Percentiles rank a stretch among this genome's conserved stretches.
These are phyloP conservation scores for Pyracantha coccinea DNA, from an alignment of 331 rosid genomes.

Conservation along the genomic window DNA sequence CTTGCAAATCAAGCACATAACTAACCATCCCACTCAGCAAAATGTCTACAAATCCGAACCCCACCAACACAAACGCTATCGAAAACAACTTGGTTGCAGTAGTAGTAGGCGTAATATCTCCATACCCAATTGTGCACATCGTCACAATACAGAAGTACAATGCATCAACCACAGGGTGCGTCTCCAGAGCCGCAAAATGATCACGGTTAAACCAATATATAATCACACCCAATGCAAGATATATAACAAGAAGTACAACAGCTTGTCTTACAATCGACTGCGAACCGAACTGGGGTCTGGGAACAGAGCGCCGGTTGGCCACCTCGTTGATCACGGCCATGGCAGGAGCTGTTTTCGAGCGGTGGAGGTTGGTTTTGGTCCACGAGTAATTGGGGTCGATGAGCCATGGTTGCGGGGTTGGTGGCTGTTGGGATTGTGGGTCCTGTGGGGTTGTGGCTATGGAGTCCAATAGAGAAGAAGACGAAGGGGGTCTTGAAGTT, in stretches of 20 bases:
- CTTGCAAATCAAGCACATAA: constrained; percentile 90
- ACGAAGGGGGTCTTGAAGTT: constrained; percentile 14
- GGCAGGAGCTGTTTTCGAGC: constrained; percentile 94
- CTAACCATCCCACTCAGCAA: constrained; percentile 88
- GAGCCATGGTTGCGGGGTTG: constrained; percentile 32
- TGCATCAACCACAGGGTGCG: constrained; percentile 86
- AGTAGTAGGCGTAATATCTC: constrained; percentile 80
- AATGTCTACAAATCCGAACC: constrained; percentile 87
- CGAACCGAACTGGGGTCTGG: constrained; percentile 47
- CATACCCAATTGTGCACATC: constrained; percentile 42
- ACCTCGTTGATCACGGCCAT: constrained; percentile 63
- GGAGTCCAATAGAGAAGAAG: background rate
- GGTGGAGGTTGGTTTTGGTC: constrained; percentile 55
- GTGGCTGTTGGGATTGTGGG: constrained; percentile 15
- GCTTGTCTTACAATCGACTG: constrained; percentile 61
- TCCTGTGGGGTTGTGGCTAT: constrained; percentile 15
- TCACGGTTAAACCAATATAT: constrained; percentile 69
- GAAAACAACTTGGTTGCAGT: constrained; percentile 74
- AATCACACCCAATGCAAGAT: constrained; percentile 64
- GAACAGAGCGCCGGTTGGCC: constrained; percentile 10
- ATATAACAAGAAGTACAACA: constrained; percentile 46
- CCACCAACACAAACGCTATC: constrained; percentile 78
- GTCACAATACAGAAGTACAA: constrained; percentile 78
- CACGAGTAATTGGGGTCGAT: constrained; percentile 48
- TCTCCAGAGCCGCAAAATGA: constrained; percentile 43